Evolutionary conservation across 2,329 filamentous ascomycete species (phyloP).

Genomic region (Chalaropsis ovoidea): DNA sequence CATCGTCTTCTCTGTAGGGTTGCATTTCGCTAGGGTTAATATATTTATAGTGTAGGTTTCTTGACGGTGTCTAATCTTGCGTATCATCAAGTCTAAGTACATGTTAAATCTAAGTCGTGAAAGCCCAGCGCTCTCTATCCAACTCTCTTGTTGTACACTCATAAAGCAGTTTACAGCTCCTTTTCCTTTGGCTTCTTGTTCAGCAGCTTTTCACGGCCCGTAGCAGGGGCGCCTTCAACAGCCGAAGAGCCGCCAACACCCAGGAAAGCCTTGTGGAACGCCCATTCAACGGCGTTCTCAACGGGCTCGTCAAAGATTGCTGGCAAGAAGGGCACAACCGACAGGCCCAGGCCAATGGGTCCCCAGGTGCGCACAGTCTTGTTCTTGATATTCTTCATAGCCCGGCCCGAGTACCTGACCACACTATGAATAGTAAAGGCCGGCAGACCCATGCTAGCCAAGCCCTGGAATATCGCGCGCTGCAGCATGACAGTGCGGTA

Average conservation of each 20-base stretch:
- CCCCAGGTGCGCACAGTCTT: slow-evolving; percentile 68
- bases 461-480: slow-evolving; percentile 75
- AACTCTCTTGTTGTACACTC: neutral
- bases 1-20: neutral
- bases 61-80: neutral
- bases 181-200: slow-evolving; percentile 39
- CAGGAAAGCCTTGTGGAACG: slow-evolving; percentile 74
- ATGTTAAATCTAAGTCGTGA: neutral
- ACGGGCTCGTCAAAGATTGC: slow-evolving; percentile 84
- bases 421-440: slow-evolving; percentile 91
- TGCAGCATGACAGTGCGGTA: slow-evolving; percentile 86
- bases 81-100: neutral
- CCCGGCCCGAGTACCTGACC: slow-evolving; percentile 75
- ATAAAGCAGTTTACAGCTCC: slow-evolving; percentile 32
- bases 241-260: slow-evolving; percentile 53
- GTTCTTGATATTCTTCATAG: slow-evolving; percentile 77
- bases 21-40: neutral
- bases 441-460: slow-evolving; percentile 89
- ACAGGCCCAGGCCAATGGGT: slow-evolving; percentile 73
- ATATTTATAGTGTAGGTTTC: neutral
- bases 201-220: slow-evolving; percentile 40
- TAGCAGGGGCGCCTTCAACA: slow-evolving; percentile 46
- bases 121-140: neutral
- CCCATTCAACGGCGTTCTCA: slow-evolving; percentile 81
- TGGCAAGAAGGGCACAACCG: slow-evolving; percentile 73